Conservation (phyloP, 2,329 filamentous ascomycete genomes). For the Ilyonectria sp. region DNA sequence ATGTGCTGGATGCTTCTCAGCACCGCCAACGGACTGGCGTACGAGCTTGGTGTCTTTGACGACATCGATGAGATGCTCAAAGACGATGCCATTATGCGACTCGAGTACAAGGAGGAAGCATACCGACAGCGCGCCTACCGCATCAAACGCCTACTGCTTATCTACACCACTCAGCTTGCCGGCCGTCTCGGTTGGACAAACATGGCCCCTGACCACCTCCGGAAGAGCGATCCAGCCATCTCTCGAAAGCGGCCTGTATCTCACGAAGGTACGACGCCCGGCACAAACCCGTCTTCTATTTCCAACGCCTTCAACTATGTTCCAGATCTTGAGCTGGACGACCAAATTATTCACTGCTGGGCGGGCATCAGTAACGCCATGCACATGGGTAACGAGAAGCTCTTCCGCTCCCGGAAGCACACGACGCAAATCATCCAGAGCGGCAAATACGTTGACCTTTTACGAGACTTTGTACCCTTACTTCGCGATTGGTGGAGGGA, state of each 20-base stretch:
- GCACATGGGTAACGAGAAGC: slow-evolving; percentile 88
- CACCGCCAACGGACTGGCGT: slow-evolving; percentile 89
- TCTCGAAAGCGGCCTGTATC: slow-evolving; percentile 65
- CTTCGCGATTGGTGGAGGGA: slow-evolving; percentile 85
- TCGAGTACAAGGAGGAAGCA: slow-evolving; percentile 80
- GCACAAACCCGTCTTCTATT: slow-evolving; percentile 69
- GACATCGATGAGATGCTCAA: slow-evolving; percentile 81
- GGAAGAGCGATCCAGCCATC: slow-evolving; percentile 71
- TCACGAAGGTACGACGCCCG: slow-evolving; percentile 72
- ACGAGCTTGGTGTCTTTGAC: slow-evolving; percentile 96
- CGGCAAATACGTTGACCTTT: slow-evolving; percentile 84
- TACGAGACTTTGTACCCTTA: slow-evolving; percentile 86
- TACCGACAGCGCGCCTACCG: slow-evolving; percentile 85
- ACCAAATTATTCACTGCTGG: slow-evolving; percentile 89
- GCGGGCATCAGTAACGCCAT: slow-evolving; percentile 93
- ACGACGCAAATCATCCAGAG: slow-evolving; percentile 92
- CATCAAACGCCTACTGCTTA: slow-evolving; percentile 87
- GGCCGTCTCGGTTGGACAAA: slow-evolving; percentile 93
- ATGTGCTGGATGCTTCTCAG: slow-evolving; percentile 99
- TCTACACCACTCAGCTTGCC: slow-evolving; percentile 95
- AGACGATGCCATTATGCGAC: slow-evolving; percentile 71
- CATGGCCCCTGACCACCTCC: slow-evolving; percentile 84
- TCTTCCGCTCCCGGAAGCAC: slow-evolving; percentile 90
- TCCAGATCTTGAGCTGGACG: slow-evolving; percentile 76
- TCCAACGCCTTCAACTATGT: slow-evolving; percentile 76